Evolutionary conservation across 1,284 basidiomycete species (phyloP).

Genomic region (Heterobasidion parviporum): DNA sequence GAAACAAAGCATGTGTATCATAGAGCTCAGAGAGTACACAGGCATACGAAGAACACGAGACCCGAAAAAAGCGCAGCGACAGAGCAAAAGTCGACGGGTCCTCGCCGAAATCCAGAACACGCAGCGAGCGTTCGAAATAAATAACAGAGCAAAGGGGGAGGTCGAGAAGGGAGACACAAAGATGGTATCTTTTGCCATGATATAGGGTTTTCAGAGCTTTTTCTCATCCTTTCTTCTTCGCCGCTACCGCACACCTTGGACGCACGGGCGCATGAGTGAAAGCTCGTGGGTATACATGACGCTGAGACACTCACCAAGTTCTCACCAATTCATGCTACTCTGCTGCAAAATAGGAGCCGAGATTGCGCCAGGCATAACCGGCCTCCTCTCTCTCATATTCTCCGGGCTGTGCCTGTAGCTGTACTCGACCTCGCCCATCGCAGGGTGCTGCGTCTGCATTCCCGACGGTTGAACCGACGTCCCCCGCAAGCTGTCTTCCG

Average conservation of each 20-base stretch:
- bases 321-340: constrained; percentile 57
- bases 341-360: constrained; percentile 60
- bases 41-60: not conserved
- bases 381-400: constrained; percentile 41
- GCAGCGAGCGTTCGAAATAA: not conserved
- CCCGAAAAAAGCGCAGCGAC: not conserved
- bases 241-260: not conserved
- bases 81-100: not conserved
- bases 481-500: constrained; percentile 69
- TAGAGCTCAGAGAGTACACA: not conserved
- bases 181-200: constrained; percentile 1
- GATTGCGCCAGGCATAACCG: constrained; percentile 45
- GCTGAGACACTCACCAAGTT: constrained; percentile 28
- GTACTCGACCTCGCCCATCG: constrained; percentile 13
- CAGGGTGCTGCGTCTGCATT: not conserved
- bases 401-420: constrained; percentile 18
- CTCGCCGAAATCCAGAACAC: not conserved
- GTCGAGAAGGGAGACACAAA: not conserved
- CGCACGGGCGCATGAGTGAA: not conserved
- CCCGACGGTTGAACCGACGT: not conserved
- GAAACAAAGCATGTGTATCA: not conserved
- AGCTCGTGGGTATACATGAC: not conserved
- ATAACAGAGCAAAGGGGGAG: not conserved
- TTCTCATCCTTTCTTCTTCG: not conserved
- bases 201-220: not conserved